A percentile compares a stretch with the other conserved stretches of the same genome.
These are phyloP conservation scores for Colletotrichum tofieldiae DNA, from an alignment of 2,329 filamentous ascomycete species.

Conservation along the genomic window DNA sequence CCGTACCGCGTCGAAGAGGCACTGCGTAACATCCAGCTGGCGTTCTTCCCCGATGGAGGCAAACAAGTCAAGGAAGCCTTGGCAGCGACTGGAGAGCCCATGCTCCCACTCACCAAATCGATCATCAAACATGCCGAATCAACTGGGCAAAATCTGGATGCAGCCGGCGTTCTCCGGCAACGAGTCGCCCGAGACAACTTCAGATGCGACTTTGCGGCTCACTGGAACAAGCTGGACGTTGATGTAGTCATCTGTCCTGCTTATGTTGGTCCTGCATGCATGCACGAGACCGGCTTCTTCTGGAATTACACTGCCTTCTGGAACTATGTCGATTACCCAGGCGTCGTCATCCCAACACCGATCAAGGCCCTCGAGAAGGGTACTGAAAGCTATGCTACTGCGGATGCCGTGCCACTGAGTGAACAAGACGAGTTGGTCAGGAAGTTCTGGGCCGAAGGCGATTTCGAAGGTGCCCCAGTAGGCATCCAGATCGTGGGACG, in stretches of 20 bases:
- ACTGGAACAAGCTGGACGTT: conserved; percentile 56
- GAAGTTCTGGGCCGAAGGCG: conserved; percentile 51
- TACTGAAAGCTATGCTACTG: conserved; percentile 46
- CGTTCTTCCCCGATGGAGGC: conserved; percentile 65
- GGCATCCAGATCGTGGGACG: conserved; percentile 53
- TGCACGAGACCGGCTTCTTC: conserved; percentile 55
- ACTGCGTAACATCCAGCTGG: conserved; percentile 51
- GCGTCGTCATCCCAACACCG: conserved; percentile 53
- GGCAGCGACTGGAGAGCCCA: conserved; percentile 58
- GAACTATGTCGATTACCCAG: conserved; percentile 57
- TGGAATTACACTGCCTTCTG: conserved; percentile 56
- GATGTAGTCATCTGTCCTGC: conserved; percentile 55
- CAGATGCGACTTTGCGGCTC: conserved; percentile 51
- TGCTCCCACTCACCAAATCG: conserved; percentile 61
- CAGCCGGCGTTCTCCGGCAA: conserved; percentile 45
- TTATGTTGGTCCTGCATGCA: conserved; percentile 55
- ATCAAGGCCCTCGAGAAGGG: conserved; percentile 48
- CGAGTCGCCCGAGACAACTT: conserved; percentile 51
- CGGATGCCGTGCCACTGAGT: conserved; percentile 47
- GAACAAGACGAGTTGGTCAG: conserved; percentile 50
- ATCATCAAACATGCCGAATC: conserved; percentile 51
- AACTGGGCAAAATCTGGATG: conserved; percentile 40
- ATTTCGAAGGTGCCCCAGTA: conserved; percentile 58
- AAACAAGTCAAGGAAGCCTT: conserved; percentile 52
- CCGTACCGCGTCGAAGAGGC: conserved; percentile 51